Base-by-base conservation (phyloP, 1,284 basidiomycete genomes). In the Malassezia pachydermatis region DNA sequence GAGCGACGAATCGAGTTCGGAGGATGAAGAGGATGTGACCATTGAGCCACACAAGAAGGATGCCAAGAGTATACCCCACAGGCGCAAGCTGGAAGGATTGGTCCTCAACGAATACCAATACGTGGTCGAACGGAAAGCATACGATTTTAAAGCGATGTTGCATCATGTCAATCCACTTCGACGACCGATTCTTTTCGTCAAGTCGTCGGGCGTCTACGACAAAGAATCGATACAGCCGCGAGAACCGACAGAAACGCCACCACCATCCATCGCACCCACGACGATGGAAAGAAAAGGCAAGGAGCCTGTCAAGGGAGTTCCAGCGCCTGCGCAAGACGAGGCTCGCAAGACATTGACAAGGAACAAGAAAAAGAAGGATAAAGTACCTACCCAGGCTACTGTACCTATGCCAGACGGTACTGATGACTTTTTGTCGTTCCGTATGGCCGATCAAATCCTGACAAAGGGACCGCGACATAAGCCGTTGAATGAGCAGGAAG, bases 401-500 rank as follows among this genome's bases (percentile, higher is more conserved):
- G n/a, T n/a, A n/a, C n/a, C n/a, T n/a, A n/a, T n/a, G n/a, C 16
- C 20, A 20, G 36, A 38, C 36, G 22, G 27, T 19, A 17, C 27
- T 16, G 19, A 35, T 10, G 36, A 45, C 22, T 51, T 51, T 25
- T n/a, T 51, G 36, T 35, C 41, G 25, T 37, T 51, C 9, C 25
- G 32, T 2, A 11, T 40, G 6, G 22, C 30, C 4, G 41, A 33
- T 22, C 45, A 53, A 20, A 34, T 53, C 24, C 16, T 54, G 11
- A 17, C 17, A 27, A 43, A 30, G 14, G 22, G 20, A 5, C 9
- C 34, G 20, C n/a, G 20, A 0, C 25, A 52, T 28, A 54, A 45
- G 22, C 56, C 54, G 11, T 51, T 59, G 29, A 51, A 48, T 1
- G 49, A 60, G 17, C 51, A 69, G 23, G 65, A 60, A 14, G 65